Conservation (phyloP, 345 rosid species). For the Punica granatum region DNA sequence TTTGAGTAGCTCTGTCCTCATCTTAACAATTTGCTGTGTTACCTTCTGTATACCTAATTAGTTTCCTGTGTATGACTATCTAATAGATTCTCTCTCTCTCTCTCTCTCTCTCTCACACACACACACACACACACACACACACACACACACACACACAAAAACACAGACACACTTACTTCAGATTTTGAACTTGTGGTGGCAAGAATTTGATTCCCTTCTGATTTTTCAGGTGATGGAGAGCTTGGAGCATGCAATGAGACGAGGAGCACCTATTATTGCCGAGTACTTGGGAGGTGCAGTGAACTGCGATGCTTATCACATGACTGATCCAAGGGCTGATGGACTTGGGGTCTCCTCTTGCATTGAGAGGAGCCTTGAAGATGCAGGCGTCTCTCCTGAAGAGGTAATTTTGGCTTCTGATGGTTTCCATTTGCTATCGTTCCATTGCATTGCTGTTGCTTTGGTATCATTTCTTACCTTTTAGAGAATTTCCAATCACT, state of each 20-base stretch:
- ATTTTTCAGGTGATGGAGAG: slow-evolving; percentile 82
- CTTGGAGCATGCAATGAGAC: slow-evolving; percentile 94
- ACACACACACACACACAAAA: no score
- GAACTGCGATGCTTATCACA: slow-evolving; percentile 97
- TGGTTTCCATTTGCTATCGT: neutral
- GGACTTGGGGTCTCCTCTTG: slow-evolving; percentile 99
- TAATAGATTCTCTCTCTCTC: no score
- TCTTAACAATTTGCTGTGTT: no score
- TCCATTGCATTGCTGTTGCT: no score
- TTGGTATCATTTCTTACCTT: no score
- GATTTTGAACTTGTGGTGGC: neutral
- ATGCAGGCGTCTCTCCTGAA: slow-evolving; percentile 98
- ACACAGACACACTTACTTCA: neutral
- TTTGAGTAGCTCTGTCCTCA: no score
- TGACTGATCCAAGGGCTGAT: slow-evolving; percentile 99
- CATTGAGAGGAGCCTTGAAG: slow-evolving; percentile 89
- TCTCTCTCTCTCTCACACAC: no score
- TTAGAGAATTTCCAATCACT: no score
- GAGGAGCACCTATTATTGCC: slow-evolving; percentile 94
- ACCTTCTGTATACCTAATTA: no score
- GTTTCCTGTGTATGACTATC: no score
- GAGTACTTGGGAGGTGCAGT: slow-evolving; percentile 98
- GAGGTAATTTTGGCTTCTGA: slow-evolving; percentile 37
- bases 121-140: no score
- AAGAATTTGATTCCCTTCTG: neutral